Base-by-base conservation (phyloP, 208 protist species). In the Leishmania gerbilli region DNA sequence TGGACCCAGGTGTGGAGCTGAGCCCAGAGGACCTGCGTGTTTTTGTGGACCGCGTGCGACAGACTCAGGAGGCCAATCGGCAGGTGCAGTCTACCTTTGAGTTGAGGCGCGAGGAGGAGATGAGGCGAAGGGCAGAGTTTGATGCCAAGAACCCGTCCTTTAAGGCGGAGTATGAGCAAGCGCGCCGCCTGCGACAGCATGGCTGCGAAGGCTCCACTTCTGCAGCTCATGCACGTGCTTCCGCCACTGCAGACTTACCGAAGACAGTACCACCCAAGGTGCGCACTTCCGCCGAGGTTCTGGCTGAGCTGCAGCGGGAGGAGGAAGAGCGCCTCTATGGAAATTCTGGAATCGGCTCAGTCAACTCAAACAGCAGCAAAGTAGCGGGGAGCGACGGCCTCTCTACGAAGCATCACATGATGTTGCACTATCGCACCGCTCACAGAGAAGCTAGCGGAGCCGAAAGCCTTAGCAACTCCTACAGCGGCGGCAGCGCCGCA, bases 1-100 rank as follows among this genome's bases (percentile, higher is more conserved):
- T 97, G 92, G 94, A 97, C 79, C 92, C 92, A 17, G 85, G 88
- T 76, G 91, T 96, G 17, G 89, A 97, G 81, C 89, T 97, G 24
- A 89, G 84, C 49, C 84, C 90, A 9, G 92, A 97, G 77, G 89
- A 93, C 42, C 74, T 97, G 40, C 92, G 94, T 47, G 79, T 87
- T 56, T 97, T 97, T 81, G 94, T 96, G 6, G 94, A 97, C 79
- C 89, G 89, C 37, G 74, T 94, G 34, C 84, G 87, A 27, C 79
- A 82, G 81, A 81, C 79, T 51, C 89, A 95, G 74, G 79, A 91
- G n/a, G 79, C 69, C 19, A 91, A 86, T 31, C 67, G 69, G 65
- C 77, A 90, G 77, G 55, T 88, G 37, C 79, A 78, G 40, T 91
- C 81, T 79, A 84, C 90, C 9, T 96, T 97, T 85, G 92, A 94